Evolutionary conservation across 2,329 filamentous ascomycete species (phyloP).

Genomic region (Calcarisporium arbuscula): DNA sequence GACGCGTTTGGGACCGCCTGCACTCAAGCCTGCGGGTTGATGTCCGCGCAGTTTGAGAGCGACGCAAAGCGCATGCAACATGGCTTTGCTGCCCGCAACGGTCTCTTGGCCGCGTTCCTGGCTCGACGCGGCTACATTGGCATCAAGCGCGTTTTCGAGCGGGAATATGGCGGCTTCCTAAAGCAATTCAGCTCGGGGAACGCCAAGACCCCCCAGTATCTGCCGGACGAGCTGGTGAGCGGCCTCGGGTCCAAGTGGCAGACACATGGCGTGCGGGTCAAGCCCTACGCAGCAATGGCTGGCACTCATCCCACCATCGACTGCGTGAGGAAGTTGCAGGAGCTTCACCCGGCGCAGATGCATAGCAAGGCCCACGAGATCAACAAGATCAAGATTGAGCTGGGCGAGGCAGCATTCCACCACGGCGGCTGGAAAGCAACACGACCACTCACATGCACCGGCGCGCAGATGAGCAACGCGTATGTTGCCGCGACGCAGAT

Average conservation of each 20-base stretch:
- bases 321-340: slow-evolving; percentile 23
- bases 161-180: slow-evolving; percentile 35
- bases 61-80: slow-evolving; percentile 40
- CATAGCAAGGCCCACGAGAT: slow-evolving; percentile 17
- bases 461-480: slow-evolving; percentile 31
- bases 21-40: slow-evolving; percentile 31
- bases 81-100: slow-evolving; percentile 36
- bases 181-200: slow-evolving; percentile 25
- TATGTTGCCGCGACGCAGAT: slow-evolving; percentile 30
- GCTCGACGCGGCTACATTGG: slow-evolving; percentile 31
- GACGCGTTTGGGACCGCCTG: slow-evolving; percentile 32
- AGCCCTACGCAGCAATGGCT: slow-evolving; percentile 30
- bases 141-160: slow-evolving; percentile 34
- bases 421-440: slow-evolving; percentile 29
- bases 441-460: slow-evolving; percentile 26
- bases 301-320: slow-evolving; percentile 29
- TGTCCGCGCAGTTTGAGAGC: slow-evolving; percentile 36
- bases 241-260: slow-evolving; percentile 30
- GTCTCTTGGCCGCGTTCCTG: slow-evolving; percentile 31
- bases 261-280: slow-evolving; percentile 26
- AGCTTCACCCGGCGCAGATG: slow-evolving; percentile 16
- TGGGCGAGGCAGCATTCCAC: slow-evolving; percentile 20
- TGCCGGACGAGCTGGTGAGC: slow-evolving; percentile 17
- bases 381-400: slow-evolving; percentile 20
- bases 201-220: slow-evolving; percentile 3